A percentile compares a stretch with the other conserved stretches of the same genome.
phyloP scores from a whole-genome alignment of 495 filamentous ascomycete genomes.

The Lophiostoma macrostomum region DNA sequence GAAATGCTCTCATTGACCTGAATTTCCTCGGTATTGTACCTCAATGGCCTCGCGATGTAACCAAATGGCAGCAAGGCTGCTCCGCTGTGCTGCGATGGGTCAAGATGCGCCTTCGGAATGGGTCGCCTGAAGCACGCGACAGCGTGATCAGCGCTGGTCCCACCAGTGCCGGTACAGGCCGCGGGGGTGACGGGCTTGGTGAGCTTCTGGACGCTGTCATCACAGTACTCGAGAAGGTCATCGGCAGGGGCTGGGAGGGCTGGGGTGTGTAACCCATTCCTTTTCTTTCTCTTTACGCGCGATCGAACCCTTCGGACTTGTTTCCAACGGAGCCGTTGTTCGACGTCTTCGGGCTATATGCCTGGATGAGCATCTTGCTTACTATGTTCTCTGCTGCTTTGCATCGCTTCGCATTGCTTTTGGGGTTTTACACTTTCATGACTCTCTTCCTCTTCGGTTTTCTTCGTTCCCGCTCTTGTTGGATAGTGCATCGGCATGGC shows the following conservation, averaged over 20 bases:
- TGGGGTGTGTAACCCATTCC: conserved; percentile 17
- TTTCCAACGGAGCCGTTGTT: neutral
- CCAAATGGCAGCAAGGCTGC: conserved; percentile 33
- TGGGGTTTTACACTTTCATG: neutral
- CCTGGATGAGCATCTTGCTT: neutral
- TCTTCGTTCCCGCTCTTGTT: conserved; percentile 17
- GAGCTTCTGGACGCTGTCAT: conserved; percentile 30
- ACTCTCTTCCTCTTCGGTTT: neutral
- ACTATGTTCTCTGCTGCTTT: neutral
- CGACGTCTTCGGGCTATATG: neutral
- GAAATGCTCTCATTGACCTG: conserved; percentile 14
- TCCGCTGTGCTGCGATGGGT: conserved; percentile 29
- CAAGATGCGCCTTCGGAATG: conserved; percentile 32
- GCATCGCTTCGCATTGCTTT: neutral
- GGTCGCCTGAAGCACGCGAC: conserved; percentile 18
- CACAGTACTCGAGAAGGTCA: conserved; percentile 27
- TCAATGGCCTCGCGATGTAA: conserved; percentile 25
- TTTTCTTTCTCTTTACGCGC: neutral
- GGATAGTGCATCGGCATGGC: conserved; percentile 32
- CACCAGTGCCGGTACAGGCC: conserved; percentile 22
- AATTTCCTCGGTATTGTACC: conserved; percentile 17
- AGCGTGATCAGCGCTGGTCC: conserved; percentile 17
- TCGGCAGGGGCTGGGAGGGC: conserved; percentile 28
- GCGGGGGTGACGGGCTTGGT: conserved; percentile 25
- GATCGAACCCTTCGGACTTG: neutral